Evolutionary conservation across 2,329 filamentous ascomycete genomes (phyloP).

Genomic region (Hypoxylon sp.): DNA sequence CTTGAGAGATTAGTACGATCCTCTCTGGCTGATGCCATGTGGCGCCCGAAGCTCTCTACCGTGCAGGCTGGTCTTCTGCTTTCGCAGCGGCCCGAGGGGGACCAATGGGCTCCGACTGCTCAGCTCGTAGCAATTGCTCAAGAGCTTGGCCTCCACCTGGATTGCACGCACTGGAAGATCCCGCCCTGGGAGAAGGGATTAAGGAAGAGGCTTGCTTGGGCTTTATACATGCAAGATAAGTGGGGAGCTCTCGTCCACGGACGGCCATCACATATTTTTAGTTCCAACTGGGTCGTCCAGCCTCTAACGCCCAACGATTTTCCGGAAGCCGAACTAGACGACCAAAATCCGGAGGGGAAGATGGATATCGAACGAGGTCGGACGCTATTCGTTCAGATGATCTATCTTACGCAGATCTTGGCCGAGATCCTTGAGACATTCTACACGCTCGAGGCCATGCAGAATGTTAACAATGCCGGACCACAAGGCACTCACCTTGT

Average conservation of each 20-base stretch:
- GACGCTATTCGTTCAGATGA: conserved; percentile 81
- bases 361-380: conserved; percentile 77
- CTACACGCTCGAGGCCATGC: conserved; percentile 83
- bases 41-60: conserved; percentile 84
- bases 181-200: conserved; percentile 89
- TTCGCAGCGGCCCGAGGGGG: conserved; percentile 80
- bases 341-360: conserved; percentile 72
- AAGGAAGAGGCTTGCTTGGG: conserved; percentile 89
- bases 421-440: conserved; percentile 87
- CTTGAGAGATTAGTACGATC: conserved; percentile 81
- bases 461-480: conserved; percentile 75
- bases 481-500: conserved; percentile 80
- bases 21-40: conserved; percentile 82
- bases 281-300: conserved; percentile 76
- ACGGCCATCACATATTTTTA: conserved; percentile 75
- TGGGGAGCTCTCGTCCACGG: conserved; percentile 83
- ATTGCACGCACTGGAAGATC: conserved; percentile 89
- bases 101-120: conserved; percentile 87
- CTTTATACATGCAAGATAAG: conserved; percentile 93
- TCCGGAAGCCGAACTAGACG: conserved; percentile 75
- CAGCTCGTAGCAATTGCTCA: conserved; percentile 90
- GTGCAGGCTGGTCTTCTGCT: conserved; percentile 83
- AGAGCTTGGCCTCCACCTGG: conserved; percentile 89
- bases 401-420: conserved; percentile 80
- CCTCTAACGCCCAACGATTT: conserved; percentile 71